Evolutionary conservation across 305 asterid genomes (phyloP).

Genomic region (Coffea humblotiana): DNA sequence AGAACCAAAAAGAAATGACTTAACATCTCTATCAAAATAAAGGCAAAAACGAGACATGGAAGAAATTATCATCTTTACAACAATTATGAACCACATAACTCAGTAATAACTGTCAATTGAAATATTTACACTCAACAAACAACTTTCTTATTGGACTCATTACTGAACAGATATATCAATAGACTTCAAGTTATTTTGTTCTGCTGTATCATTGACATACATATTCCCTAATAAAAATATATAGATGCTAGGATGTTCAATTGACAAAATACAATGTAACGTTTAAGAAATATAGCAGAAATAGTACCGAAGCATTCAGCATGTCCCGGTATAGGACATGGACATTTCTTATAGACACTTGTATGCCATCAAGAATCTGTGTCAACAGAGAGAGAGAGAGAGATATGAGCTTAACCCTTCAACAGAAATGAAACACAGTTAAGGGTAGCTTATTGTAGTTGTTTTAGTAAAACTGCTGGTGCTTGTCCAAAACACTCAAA

Average conservation of each 20-base stretch:
- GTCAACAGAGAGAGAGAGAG: constrained; percentile 24
- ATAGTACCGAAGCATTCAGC: constrained; percentile 54
- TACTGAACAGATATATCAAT: neutral
- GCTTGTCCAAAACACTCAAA: too few species aligned
- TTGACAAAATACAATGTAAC: constrained; percentile 21
- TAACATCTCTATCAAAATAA: too few species aligned
- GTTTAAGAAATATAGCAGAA: constrained; percentile 15
- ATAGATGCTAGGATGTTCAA: constrained; percentile 6
- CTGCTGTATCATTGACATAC: too few species aligned
- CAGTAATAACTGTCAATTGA: neutral
- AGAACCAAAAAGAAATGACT: neutral
- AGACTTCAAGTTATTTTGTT: neutral
- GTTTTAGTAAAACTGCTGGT: too few species aligned
- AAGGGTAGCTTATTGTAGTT: too few species aligned
- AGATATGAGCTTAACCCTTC: constrained; percentile 18
- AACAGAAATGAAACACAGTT: neutral
- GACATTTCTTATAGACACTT: constrained; percentile 82
- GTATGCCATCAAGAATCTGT: constrained; percentile 94
- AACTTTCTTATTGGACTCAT: too few species aligned
- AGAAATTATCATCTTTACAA: neutral
- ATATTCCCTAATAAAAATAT: neutral
- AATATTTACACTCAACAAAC: neutral
- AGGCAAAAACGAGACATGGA: neutral
- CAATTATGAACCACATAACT: neutral
- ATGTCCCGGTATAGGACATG: constrained; percentile 67